Evolutionary conservation across 1,139 yeast species (phyloP).

Genomic region (Taiozyma sp.): DNA sequence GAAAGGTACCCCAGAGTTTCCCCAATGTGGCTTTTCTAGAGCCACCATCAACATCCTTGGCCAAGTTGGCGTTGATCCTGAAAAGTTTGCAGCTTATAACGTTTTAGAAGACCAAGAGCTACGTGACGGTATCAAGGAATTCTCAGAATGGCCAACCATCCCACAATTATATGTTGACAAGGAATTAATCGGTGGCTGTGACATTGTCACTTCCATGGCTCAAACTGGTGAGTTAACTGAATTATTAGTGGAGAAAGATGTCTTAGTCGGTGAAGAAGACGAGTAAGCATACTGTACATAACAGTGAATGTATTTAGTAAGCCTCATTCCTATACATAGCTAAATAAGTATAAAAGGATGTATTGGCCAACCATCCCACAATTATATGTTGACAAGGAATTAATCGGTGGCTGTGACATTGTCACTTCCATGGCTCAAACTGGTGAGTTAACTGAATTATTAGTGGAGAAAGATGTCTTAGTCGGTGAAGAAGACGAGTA

Average conservation of each 20-base stretch:
- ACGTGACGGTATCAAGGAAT: constrained; percentile 91
- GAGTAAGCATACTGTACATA: constrained; percentile 3
- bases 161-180: constrained; percentile 55
- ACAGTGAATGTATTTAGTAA: constrained; percentile 1
- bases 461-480: constrained; percentile 76
- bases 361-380: constrained; percentile 95
- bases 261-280: constrained; percentile 65
- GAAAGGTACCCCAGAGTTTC: constrained; percentile 98
- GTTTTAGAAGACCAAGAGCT: constrained; percentile 93
- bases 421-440: constrained; percentile 85
- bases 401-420: constrained; percentile 97
- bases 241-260: constrained; percentile 72
- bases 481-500: constrained; percentile 53
- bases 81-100: constrained; percentile 93
- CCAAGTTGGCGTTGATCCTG: constrained; percentile 96
- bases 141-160: constrained; percentile 92
- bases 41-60: constrained; percentile 93
- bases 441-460: constrained; percentile 85
- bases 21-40: constrained; percentile 96
- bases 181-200: constrained; percentile 98
- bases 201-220: constrained; percentile 89
- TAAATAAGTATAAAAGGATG: constrained; percentile 3
- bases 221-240: constrained; percentile 89
- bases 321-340: background rate
- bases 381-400: constrained; percentile 60